phyloP scores from a whole-genome alignment of 805 yeast species.

The Kodamaea kakaduensis region DNA sequence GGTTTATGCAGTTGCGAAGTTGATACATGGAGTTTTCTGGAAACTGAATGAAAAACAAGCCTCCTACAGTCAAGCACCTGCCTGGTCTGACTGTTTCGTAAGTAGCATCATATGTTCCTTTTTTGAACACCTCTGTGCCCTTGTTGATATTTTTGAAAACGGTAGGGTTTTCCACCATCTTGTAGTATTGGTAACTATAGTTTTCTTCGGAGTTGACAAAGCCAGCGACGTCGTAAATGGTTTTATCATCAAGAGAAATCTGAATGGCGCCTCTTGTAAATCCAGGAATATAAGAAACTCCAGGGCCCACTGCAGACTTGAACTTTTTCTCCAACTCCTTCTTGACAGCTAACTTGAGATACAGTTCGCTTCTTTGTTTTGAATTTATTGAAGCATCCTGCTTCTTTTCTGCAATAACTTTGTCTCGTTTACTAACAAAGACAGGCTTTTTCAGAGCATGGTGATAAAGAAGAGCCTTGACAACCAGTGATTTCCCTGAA shows the following conservation, averaged over 20 bases:
- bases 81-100: constrained; percentile 41
- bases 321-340: constrained; percentile 16
- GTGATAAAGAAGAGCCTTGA: constrained; percentile 41
- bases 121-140: constrained; percentile 24
- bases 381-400: constrained; percentile 15
- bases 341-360: constrained; percentile 6
- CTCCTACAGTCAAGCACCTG: constrained; percentile 53
- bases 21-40: constrained; percentile 50
- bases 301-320: constrained; percentile 38
- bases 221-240: constrained; percentile 48
- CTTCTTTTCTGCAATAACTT: constrained; percentile 14
- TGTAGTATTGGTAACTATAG: constrained; percentile 13
- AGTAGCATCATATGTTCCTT: constrained; percentile 27
- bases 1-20: constrained; percentile 43
- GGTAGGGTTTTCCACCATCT: constrained; percentile 19
- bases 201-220: constrained; percentile 20
- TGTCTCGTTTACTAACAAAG: constrained; percentile 9
- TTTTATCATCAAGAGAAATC: constrained; percentile 23
- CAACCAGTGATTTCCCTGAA: constrained; percentile 64
- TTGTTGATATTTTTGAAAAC: constrained; percentile 26
- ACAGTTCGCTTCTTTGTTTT: constrained; percentile 8
- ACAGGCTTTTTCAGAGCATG: constrained; percentile 8
- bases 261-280: constrained; percentile 55
- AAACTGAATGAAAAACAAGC: constrained; percentile 53
- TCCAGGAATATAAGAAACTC: constrained; percentile 58